Base-by-base conservation (phyloP, 1,284 basidiomycete species). In the Apiotrichum gamsii region DNA sequence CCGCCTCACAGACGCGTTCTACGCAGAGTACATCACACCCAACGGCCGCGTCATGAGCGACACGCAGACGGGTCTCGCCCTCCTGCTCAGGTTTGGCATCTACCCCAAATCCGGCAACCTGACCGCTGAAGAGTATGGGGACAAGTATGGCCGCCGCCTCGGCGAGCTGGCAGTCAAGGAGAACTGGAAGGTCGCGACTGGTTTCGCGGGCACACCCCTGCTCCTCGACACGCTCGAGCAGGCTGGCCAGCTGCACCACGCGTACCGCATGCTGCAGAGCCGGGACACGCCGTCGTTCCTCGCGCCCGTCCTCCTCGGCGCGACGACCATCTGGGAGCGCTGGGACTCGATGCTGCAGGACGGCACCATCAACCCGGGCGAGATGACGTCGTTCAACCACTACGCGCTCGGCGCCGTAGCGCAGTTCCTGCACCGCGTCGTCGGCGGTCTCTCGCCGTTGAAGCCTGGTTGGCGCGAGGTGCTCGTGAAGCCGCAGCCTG, bases 341-440 rank as follows among this genome's bases (percentile, higher is more conserved):
- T 67, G 64, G 64, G 60, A 67, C 48, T 52, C 47, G 29, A 61
- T 67, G 62, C 39, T 62, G 11, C 56, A 58, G 5, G 56, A 64
- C 41, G 64, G 64, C 3, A 42, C 37, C 1, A 63, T 67, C 47
- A 67, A 67, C 43, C 59, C 59, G 0, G 49, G 49, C 16, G 56
- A 69, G 38, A 72, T 72, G 69, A 72, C 69, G 0, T 59, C 55
- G 0, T 69, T 72, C 55, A 72, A 72, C 49, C 69, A 72, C 39
- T 72, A 68, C 49, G 67, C 69, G 3, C 52, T 72, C 9, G 69
- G 69, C 3, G 41, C 62, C 5, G 66, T 68, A 14, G 66, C 64
- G 0, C 29, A 44, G 3, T 70, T 69, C 49, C 45, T 72, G 52
- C 64, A 72, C 49, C 16, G 19, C 6, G 47, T 39, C 15, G 51